A percentile compares a stretch with the other conserved stretches of the same genome.
phyloP scores from a whole-genome alignment of 768 basidiomycete species.

The Panellus pusillus region DNA sequence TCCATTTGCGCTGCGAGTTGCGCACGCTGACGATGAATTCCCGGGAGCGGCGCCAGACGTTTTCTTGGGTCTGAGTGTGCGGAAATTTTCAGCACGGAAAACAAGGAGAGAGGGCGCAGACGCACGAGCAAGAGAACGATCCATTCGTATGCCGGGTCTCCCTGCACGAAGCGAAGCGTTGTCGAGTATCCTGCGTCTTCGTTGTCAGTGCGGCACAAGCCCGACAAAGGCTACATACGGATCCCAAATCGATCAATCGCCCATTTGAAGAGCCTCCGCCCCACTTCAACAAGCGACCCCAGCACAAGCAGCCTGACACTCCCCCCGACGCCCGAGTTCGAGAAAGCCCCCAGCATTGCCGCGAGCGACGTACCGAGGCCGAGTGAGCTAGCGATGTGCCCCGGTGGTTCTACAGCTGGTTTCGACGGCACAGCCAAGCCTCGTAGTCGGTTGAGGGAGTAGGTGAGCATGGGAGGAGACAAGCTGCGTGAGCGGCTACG shows the following conservation, averaged over 20 bases:
- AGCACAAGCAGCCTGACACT: conserved; percentile 16
- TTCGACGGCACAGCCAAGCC: background rate
- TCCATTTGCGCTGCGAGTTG: conserved; percentile 31
- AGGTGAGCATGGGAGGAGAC: too few relatives aligned
- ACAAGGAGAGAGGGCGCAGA: too few relatives aligned
- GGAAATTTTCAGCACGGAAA: too few relatives aligned
- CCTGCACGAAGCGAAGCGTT: conserved; percentile 45
- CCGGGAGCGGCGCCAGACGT: conserved; percentile 44
- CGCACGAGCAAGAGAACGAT: conserved; percentile 43
- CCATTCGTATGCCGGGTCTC: conserved; percentile 53
- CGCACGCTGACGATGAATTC: conserved; percentile 41
- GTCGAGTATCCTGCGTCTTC: conserved; percentile 39
- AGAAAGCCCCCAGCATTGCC: background rate
- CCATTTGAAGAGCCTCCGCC: conserved; percentile 13
- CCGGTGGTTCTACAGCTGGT: background rate
- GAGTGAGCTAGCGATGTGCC: conserved; percentile 14
- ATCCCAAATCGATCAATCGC: conserved; percentile 15
- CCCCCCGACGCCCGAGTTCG: conserved; percentile 7
- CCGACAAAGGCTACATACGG: background rate
- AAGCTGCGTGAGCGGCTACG: too few relatives aligned
- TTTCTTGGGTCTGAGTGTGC: conserved; percentile 37
- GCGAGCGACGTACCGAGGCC: conserved; percentile 2
- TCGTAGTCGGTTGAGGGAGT: background rate
- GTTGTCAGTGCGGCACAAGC: background rate
- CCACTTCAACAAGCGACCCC: conserved; percentile 15